Base-by-base conservation (phyloP, 2,329 filamentous ascomycete species). In the Aphanoascus verrucosus region DNA sequence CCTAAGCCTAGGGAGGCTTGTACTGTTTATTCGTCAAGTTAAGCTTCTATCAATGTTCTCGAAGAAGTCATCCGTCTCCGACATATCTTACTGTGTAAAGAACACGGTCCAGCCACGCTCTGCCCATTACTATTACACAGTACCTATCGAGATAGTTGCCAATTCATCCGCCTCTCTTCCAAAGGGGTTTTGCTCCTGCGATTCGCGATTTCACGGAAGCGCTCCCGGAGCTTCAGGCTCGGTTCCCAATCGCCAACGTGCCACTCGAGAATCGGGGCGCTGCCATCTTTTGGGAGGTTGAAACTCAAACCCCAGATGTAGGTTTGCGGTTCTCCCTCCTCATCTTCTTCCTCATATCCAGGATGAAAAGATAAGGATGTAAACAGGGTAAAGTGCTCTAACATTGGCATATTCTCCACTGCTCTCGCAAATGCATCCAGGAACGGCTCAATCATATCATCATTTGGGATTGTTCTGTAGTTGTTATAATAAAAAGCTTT, bases 361-460 rank as follows among this genome's bases (percentile, higher is more conserved):
- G 47, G 47, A n/a, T 20, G 40, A 23, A 37, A 53, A 3, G 3
- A 19, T 32, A 56, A 31, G 1, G 12, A 11, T 17, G 54, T 53
- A 38, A 43, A 49, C 32, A 53, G 41, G 2, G 35, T 14, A 31
- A 31, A 44, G 5, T 41, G 12, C 38, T 53, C 44, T 5, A 53
- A 37, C 19, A 32, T 32, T n/a, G 50, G 54, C 54, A 56, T 56
- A 12, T 53, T 53, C n/a, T 43, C 20, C 45, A 56, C 12, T 35
- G 54, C 50, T 31, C 41, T 56, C 17, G 49, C 54, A 50, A 53
- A 56, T 17, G 49, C 37, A 9, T 53, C 40, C 19, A 56, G 34
- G 6, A 56, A 47, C 32, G 54, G 54, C 32, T 53, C 54, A 5
- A 56, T 41, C n/a, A 28, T 20, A 12, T 56, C 38, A 41, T 53